Conservation (phyloP, 169 alveolate species). For the Plasmodium inui region DNA sequence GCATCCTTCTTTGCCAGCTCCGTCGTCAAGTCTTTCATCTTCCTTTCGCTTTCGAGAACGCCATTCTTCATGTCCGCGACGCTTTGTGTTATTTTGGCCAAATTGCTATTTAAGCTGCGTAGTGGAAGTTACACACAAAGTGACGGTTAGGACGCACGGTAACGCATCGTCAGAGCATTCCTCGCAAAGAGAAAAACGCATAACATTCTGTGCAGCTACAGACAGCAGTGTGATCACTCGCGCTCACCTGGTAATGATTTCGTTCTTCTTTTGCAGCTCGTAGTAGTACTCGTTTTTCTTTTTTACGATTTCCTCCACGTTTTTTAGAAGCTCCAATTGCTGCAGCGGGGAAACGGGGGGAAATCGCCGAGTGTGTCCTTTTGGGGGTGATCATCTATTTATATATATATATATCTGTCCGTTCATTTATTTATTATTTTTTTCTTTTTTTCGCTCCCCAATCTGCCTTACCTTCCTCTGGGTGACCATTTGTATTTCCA, state of each 20-base stretch:
- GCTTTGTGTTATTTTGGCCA: conserved; percentile 43
- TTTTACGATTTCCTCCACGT: conserved; percentile 35
- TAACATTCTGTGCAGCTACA: background rate
- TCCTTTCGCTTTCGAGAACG: conserved; percentile 39
- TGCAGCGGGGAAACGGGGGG: background rate
- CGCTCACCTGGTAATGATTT: conserved; percentile 19
- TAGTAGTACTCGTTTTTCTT: conserved; percentile 38
- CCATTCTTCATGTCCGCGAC: conserved; percentile 42
- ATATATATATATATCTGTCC: background rate
- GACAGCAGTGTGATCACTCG: background rate
- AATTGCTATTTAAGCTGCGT: conserved; percentile 31
- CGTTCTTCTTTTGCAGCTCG: conserved; percentile 50
- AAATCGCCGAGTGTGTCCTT: background rate
- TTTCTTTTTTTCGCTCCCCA: background rate
- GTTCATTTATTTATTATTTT: background rate
- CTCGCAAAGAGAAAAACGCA: background rate
- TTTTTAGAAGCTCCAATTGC: conserved; percentile 41
- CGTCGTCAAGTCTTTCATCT: conserved; percentile 1
- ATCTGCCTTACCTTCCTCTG: conserved; percentile 25
- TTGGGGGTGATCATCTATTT: background rate
- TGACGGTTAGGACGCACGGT: background rate
- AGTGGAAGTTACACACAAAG: background rate
- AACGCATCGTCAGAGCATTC: background rate
- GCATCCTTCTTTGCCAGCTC: conserved; percentile 33
- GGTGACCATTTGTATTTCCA: conserved; percentile 20